Percentiles rank a stretch among this genome's conserved stretches.
These are phyloP conservation scores for Musa itinerans DNA, from an alignment of 176 grass and related monocot genomes.

Conservation along the genomic window DNA sequence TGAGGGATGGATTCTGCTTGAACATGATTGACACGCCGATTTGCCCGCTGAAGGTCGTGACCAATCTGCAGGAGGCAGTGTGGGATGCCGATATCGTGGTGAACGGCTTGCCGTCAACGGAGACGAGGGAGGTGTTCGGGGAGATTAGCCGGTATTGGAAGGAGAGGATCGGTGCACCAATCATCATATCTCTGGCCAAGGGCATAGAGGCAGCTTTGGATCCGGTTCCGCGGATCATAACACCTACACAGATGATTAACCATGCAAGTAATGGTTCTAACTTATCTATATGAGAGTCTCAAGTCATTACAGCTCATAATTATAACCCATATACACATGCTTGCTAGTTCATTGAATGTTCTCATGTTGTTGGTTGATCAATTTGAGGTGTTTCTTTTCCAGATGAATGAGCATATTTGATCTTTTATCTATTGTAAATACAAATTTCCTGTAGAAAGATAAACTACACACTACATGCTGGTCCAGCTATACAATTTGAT, in stretches of 20 bases:
- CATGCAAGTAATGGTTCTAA: slow-evolving; percentile 55
- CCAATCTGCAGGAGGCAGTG: slow-evolving; percentile 93
- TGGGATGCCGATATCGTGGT: slow-evolving; percentile 96
- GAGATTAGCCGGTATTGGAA: slow-evolving; percentile 86
- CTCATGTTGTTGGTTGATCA: not conserved
- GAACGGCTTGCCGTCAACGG: slow-evolving; percentile 85
- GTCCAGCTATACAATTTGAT: too few species aligned
- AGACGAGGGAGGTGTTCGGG: slow-evolving; percentile 80
- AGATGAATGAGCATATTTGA: too few species aligned
- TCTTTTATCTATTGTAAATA: too few species aligned
- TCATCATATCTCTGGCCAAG: slow-evolving; percentile 85
- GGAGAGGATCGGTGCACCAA: slow-evolving; percentile 59
- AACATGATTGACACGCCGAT: slow-evolving; percentile 97
- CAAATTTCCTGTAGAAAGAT: too few species aligned
- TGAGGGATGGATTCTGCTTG: slow-evolving; percentile 86
- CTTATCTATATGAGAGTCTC: not conserved
- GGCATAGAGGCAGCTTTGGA: slow-evolving; percentile 86
- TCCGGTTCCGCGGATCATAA: slow-evolving; percentile 79
- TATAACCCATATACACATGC: too few species aligned
- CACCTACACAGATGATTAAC: slow-evolving; percentile 92
- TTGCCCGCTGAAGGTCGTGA: slow-evolving; percentile 94
- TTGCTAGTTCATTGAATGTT: not conserved
- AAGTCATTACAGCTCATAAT: too few species aligned
- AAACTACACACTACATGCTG: too few species aligned
- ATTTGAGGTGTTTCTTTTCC: not conserved